Evolutionary conservation across 805 yeast species (phyloP), one percentile per base, ranked within the genome.

Genomic region (Wickerhamia fluorescens): DNA sequence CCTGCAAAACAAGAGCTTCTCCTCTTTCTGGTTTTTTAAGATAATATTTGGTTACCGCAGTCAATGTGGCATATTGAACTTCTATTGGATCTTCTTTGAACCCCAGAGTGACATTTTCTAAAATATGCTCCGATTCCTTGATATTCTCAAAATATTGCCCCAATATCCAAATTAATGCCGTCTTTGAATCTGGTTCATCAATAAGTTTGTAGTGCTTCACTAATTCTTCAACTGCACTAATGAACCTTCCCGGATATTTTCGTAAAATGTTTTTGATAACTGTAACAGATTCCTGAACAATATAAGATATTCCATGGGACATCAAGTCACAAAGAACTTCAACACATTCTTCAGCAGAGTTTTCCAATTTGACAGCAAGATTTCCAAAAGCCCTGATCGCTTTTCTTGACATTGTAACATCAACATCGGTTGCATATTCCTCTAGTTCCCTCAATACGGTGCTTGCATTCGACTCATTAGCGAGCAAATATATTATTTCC

Each of bases 331-430:
- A 44, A 6, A 88, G 52, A 1, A 75, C 71, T 5, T 69, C 68
- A 3, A 84, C 79, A 51, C 94, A 84, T 14, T 63, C 63, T 4
- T 63, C 57, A 0, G 88, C 77, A 1, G 83, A 75, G 6, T 52
- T 51, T 15, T 74, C 75, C 10, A 86, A 55, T 45, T 84, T 85
- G 16, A 87, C 75, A 0, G 96, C 94, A 13, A 89, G 59, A 45
- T 87, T 84, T 2, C 96, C 96, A 37, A 89, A 75, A 0, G 95
- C 95, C 35, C 94, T 60, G 3, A 89, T 75, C 0, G 96, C 87
- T 45, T 86, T 83, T 32, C 94, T 64, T 2, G 88, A 84, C 79
- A 87, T 85, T 34, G 81, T 80, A 14, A 78, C 71, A 52, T 88
- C 96, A 9, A 84, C 77, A 44, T 85, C 95, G 0, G 86, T 73